A percentile compares a stretch with the other conserved stretches of the same genome.
Conservation (phyloP, 2,329 filamentous ascomycete species). For the Cryphonectria naterciae region DNA sequence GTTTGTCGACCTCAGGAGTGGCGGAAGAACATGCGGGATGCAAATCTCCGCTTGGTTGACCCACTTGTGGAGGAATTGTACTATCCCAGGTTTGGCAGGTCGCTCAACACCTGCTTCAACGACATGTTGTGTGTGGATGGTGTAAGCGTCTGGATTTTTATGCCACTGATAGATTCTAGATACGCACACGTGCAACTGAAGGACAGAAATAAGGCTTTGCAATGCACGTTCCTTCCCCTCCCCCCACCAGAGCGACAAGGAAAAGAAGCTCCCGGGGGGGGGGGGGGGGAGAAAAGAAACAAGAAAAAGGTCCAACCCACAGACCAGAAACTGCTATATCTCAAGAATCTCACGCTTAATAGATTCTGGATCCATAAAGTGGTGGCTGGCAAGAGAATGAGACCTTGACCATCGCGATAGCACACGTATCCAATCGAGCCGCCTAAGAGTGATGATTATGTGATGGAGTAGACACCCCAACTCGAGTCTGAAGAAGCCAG, state of each 20-base stretch:
- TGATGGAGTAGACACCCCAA: neutral
- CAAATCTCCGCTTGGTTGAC: slow-evolving; percentile 4
- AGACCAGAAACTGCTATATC: too few relatives aligned
- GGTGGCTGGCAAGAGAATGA: neutral
- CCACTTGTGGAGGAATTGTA: neutral
- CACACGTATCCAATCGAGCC: neutral
- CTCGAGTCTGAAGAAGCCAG: neutral
- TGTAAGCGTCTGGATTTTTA: neutral
- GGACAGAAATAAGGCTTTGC: neutral
- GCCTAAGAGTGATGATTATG: slow-evolving; percentile 1
- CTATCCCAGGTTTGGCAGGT: slow-evolving; percentile 9
- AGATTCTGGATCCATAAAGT: neutral
- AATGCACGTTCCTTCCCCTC: too few relatives aligned
- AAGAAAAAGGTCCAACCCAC: too few relatives aligned
- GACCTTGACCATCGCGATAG: neutral
- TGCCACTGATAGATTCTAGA: neutral
- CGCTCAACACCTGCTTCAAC: neutral
- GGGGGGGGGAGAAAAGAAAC: too few relatives aligned
- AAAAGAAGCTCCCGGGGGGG: neutral
- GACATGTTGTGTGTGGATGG: neutral
- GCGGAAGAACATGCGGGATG: slow-evolving; percentile 1
- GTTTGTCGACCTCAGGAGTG: neutral
- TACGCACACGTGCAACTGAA: neutral
- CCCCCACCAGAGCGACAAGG: neutral
- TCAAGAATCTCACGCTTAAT: neutral